Conservation (phyloP, 495 filamentous ascomycete species). For the Neurospora sp. region DNA sequence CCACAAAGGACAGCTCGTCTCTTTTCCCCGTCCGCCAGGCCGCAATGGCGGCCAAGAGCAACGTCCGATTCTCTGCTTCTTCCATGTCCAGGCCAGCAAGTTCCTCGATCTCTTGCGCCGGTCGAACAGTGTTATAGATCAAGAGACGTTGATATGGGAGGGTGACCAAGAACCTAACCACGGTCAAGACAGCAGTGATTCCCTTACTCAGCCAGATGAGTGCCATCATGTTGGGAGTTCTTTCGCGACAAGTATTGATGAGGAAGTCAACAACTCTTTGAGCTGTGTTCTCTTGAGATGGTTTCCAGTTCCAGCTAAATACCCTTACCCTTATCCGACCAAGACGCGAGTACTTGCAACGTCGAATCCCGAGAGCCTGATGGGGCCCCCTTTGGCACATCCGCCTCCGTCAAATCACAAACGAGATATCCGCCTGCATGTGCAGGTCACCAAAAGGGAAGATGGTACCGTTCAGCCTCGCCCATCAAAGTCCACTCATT, state of each 20-base stretch:
- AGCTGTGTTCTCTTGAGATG: no score
- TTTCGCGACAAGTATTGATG: not conserved
- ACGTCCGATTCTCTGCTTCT: no score
- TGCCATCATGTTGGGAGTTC: not conserved
- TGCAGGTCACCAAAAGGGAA: not conserved
- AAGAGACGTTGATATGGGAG: conserved; percentile 3
- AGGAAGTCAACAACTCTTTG: no score
- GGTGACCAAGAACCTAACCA: not conserved
- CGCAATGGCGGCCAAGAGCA: not conserved
- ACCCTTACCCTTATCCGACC: not conserved
- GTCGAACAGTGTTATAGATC: conserved; percentile 1
- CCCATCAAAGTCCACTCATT: not conserved
- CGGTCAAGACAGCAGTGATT: not conserved
- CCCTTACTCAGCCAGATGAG: not conserved
- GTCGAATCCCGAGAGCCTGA: not conserved
- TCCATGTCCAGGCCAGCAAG: not conserved
- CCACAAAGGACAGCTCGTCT: not conserved
- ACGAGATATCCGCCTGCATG: not conserved
- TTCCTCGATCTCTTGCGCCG: not conserved
- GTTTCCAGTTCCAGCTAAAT: not conserved
- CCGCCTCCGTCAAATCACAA: not conserved
- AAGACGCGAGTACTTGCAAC: no score
- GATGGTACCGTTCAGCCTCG: not conserved
- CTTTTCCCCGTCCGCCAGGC: not conserved
- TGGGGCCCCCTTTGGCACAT: not conserved